Percentiles rank a stretch among this genome's conserved stretches.
phyloP scores from a whole-genome alignment of 1,284 basidiomycete species.

The Xerocomus nothofagi region DNA sequence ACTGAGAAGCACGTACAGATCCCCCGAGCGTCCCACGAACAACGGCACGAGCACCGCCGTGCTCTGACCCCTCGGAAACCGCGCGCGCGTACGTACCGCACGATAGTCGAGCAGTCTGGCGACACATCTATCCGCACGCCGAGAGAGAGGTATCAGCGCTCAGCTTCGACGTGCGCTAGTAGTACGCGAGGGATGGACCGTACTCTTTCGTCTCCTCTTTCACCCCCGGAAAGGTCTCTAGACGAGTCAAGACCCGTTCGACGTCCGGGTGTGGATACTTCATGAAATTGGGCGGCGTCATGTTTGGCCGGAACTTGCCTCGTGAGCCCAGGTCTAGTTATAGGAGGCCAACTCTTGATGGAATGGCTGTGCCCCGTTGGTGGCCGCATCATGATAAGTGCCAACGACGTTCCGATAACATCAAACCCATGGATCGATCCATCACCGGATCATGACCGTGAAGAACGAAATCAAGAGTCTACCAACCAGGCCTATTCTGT shows the following conservation, averaged over 20 bases:
- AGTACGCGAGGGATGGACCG: background rate
- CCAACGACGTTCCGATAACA: too few relatives aligned
- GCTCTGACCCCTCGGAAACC: conserved; percentile 54
- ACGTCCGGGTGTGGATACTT: conserved; percentile 19
- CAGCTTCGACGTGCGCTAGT: background rate
- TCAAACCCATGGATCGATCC: background rate
- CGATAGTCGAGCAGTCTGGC: conserved; percentile 56
- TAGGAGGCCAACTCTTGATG: too few relatives aligned
- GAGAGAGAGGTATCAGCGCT: too few relatives aligned
- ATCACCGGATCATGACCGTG: background rate
- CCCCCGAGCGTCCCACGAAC: conserved; percentile 78
- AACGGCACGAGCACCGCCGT: conserved; percentile 78
- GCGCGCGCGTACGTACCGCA: conserved; percentile 43
- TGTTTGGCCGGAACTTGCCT: too few relatives aligned
- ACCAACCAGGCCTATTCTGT: background rate
- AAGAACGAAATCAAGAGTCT: background rate
- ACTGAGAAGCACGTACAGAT: conserved; percentile 79
- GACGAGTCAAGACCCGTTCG: conserved; percentile 2
- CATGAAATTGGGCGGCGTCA: conserved; percentile 20
- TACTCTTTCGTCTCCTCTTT: conserved; percentile 29
- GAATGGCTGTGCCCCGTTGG: too few relatives aligned
- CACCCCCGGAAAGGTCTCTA: conserved; percentile 16
- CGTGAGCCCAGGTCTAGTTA: too few relatives aligned
- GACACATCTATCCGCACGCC: conserved; percentile 49
- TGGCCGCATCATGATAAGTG: too few relatives aligned